Evolutionary conservation across 495 filamentous ascomycete genomes (phyloP), one percentile per base, ranked within the genome.

Genomic region (Lindgomyces ingoldianus): DNA sequence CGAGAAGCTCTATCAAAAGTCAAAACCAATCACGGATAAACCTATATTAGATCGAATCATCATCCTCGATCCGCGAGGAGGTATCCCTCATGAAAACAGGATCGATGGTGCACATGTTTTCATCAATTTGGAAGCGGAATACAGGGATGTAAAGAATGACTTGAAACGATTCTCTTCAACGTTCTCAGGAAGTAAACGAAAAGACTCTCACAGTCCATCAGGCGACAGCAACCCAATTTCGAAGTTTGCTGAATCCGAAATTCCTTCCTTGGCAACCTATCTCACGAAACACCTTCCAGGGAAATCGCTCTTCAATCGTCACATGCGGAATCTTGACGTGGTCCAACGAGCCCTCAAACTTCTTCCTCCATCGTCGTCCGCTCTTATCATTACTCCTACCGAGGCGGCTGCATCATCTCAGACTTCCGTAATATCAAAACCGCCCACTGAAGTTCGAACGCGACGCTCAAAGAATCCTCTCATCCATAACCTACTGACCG

Each of bases 401-500:
- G 91, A 95, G 64, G 93, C 90, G 3, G 89, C 93, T 33, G 85
- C 85, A 62, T 84, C 84, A 36, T 79, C 84, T 29, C 73, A 77
- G 51, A 44, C 72, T 44, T 29, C 78, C 45, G 73, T 73, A 59
- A 77, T 60, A 73, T 80, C 60, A 67, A 77, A 75, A 26, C 70
- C 84, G 29, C 75, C 85, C 0, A 85, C 87, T 3, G 85, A 84
- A 48, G 89, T 92, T 1, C 83, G 85, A 47, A 92, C 91, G 0
- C 82, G 91, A 62, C 81, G 84, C 52, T 87, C 87, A 72, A 86
- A 89, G 65, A 98, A 99, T 71, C 91, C 93, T 0, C 81, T 99
- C 11, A 97, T 99, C 57, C 94, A 98, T 75, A 98, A 95, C 68
- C 87, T 98, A 8, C 83, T 99, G 18, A 99, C 94, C 16, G 93